phyloP scores from a whole-genome alignment of 352 stramenopile species.

The Pythium volutum region DNA sequence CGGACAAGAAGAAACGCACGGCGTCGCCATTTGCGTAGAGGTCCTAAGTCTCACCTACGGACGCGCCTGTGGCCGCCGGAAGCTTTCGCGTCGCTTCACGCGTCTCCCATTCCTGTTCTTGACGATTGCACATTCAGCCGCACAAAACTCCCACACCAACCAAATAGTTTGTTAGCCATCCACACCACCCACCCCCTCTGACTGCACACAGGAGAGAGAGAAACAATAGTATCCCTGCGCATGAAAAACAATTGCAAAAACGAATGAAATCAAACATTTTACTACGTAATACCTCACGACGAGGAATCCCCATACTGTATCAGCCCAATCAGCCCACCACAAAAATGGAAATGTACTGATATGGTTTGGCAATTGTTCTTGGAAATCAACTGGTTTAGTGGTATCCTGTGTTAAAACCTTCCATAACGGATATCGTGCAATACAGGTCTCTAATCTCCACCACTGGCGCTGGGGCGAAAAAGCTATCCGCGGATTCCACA shows the following conservation, averaged over 20 bases:
- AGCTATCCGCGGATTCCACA: background rate
- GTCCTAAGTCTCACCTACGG: background rate
- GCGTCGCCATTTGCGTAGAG: constrained; percentile 62
- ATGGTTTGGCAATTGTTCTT: no score
- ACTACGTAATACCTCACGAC: no score
- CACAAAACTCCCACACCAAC: background rate
- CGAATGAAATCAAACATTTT: no score
- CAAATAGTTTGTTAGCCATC: constrained; percentile 13
- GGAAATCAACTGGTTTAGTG: background rate
- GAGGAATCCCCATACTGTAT: no score
- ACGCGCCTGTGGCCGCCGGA: no score
- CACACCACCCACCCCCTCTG: background rate
- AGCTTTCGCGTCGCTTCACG: no score
- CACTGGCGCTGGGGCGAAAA: constrained; percentile 16
- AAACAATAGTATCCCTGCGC: background rate
- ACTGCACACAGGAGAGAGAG: background rate
- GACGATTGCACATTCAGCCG: no score
- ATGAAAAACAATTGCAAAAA: background rate
- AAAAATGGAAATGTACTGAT: constrained; percentile 1
- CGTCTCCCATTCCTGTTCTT: no score
- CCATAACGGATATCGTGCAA: constrained; percentile 9
- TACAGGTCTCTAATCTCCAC: constrained; percentile 24
- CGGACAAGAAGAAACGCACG: constrained; percentile 79
- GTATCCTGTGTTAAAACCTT: background rate
- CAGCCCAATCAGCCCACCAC: no score